Conservation (phyloP, 192 early-diverging fungal genomes). For the Backusella luteola region DNA sequence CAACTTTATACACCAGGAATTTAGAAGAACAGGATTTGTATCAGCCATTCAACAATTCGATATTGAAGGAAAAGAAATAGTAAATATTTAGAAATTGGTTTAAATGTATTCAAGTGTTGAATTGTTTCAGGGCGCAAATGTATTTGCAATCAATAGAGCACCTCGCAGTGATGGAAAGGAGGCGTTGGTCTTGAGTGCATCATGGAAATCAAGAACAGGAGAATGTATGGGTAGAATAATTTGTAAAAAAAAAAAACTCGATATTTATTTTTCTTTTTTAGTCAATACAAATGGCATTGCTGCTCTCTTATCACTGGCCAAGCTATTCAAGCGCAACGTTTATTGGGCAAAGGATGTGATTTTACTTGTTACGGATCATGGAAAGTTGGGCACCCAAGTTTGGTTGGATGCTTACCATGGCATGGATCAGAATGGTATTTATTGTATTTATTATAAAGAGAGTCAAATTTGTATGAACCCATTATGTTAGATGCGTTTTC, state of each 20-base stretch:
- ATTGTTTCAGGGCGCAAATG: slow-evolving; percentile 57
- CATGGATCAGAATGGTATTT: slow-evolving; percentile 23
- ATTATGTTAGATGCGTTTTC: slow-evolving; percentile 14
- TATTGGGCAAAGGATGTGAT: slow-evolving; percentile 95
- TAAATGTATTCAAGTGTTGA: neutral
- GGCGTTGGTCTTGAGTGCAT: slow-evolving; percentile 79
- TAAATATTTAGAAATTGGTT: neutral
- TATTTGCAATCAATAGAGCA: slow-evolving; percentile 78
- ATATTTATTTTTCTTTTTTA: slow-evolving; percentile 25
- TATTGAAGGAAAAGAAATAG: slow-evolving; percentile 7
- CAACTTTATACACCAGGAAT: slow-evolving; percentile 46
- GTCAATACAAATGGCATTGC: slow-evolving; percentile 50
- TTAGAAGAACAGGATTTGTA: slow-evolving; percentile 52
- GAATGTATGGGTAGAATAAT: slow-evolving; percentile 34
- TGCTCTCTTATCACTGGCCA: slow-evolving; percentile 47
- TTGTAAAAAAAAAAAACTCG: neutral
- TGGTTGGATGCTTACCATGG: slow-evolving; percentile 94
- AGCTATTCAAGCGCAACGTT: slow-evolving; percentile 59
- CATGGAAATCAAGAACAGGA: slow-evolving; percentile 69
- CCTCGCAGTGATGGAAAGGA: slow-evolving; percentile 88
- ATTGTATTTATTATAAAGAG: neutral
- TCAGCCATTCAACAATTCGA: slow-evolving; percentile 52
- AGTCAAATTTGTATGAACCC: neutral
- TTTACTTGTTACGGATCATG: slow-evolving; percentile 80
- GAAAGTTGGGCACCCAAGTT: slow-evolving; percentile 70